A percentile compares a stretch with the other conserved stretches of the same genome.
These are phyloP conservation scores for Coniochaeta ligniaria DNA, from an alignment of 2,329 filamentous ascomycete species.

Conservation along the genomic window DNA sequence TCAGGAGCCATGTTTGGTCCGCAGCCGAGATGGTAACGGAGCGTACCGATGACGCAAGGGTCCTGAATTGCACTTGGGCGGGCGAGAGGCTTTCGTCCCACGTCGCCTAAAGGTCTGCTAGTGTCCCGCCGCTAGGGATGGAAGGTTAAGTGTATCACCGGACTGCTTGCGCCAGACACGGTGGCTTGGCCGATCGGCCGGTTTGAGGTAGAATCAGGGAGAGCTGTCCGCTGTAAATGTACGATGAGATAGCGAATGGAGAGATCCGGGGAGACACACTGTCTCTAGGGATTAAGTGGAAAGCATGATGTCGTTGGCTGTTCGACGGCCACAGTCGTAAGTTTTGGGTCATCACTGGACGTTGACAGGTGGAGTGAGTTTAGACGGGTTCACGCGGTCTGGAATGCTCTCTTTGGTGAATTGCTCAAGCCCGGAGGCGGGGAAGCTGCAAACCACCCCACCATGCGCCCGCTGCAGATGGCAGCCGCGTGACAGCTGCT, in stretches of 20 bases:
- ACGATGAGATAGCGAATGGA: not conserved
- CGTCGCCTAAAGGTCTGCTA: not conserved
- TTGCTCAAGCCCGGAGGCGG: not conserved
- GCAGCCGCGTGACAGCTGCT: not conserved
- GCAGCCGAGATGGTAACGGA: not conserved
- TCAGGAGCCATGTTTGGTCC: constrained; percentile 40
- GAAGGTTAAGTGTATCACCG: not conserved
- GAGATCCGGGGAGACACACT: not conserved
- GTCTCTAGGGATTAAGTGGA: not conserved
- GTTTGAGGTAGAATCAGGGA: not conserved
- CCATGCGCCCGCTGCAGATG: not conserved
- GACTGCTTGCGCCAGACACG: not conserved
- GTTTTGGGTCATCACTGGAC: not conserved
- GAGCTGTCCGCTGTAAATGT: not conserved
- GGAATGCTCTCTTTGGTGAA: not conserved
- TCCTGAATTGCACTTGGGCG: not conserved
- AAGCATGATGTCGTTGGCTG: not conserved
- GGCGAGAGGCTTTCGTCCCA: not conserved
- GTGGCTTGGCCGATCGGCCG: not conserved
- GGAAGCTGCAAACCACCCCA: not conserved
- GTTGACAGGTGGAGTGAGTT: not conserved
- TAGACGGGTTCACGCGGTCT: not conserved
- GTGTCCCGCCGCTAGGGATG: not conserved
- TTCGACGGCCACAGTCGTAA: not conserved
- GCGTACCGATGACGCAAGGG: constrained; percentile 4